Conservation (phyloP, 257 asterid species). For the Forsythia viridissima region DNA sequence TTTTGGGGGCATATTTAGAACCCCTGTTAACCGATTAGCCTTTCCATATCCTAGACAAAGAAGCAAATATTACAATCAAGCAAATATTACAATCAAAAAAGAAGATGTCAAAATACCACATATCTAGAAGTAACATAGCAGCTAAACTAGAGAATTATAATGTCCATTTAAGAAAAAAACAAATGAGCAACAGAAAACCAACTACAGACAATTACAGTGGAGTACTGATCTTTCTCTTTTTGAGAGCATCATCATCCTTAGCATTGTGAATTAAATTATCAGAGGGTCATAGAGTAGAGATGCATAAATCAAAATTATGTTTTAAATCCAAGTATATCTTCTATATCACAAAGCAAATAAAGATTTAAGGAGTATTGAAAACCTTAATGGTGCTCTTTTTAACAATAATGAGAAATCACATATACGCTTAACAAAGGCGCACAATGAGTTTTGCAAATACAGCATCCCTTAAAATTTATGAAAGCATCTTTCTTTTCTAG, state of each 20-base stretch:
- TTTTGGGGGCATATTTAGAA: conserved; percentile 81
- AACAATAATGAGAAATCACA: neutral
- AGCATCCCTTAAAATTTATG: neutral
- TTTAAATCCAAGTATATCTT: neutral
- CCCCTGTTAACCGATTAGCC: conserved; percentile 82
- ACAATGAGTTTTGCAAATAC: neutral
- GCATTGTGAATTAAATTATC: conserved; percentile 16
- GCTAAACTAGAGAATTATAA: conserved; percentile 5
- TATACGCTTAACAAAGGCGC: neutral
- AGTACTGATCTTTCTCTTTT: conserved; percentile 71
- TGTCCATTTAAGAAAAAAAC: neutral
- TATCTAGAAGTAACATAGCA: neutral
- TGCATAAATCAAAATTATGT: neutral
- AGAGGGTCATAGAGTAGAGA: neutral
- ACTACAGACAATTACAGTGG: conserved; percentile 58
- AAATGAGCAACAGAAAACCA: neutral
- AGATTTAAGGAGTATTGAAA: conserved; percentile 13
- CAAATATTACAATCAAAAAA: conserved; percentile 21
- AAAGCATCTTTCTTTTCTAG: neutral
- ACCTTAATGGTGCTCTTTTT: conserved; percentile 11
- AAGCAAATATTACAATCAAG: conserved; percentile 22
- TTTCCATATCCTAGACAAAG: conserved; percentile 68
- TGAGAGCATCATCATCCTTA: conserved; percentile 77
- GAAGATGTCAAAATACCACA: conserved; percentile 8
- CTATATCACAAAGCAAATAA: neutral